Conservation (phyloP, 345 rosid genomes). For the Eucalyptus shirleyi region DNA sequence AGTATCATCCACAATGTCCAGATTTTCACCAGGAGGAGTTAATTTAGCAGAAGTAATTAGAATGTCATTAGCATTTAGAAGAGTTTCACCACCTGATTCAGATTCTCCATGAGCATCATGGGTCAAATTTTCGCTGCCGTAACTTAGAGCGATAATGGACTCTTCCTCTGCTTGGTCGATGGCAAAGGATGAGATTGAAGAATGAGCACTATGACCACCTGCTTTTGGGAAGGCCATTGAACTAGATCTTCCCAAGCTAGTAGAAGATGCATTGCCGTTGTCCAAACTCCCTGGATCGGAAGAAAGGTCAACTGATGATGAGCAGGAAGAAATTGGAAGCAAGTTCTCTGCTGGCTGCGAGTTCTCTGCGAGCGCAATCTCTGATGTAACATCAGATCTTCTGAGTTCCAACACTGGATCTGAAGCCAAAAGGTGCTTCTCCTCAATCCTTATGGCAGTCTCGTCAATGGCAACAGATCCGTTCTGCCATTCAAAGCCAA, state of each 20-base stretch:
- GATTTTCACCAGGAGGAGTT: neutral
- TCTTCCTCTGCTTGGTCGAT: slow-evolving; percentile 11
- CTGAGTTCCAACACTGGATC: slow-evolving; percentile 1
- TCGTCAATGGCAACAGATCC: slow-evolving; percentile 11
- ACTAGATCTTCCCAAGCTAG: slow-evolving; percentile 9
- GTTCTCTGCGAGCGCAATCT: slow-evolving; percentile 1
- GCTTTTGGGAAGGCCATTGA: neutral
- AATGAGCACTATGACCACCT: slow-evolving; percentile 1
- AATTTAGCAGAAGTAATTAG: neutral
- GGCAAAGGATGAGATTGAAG: slow-evolving; percentile 5
- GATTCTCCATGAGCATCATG: slow-evolving; percentile 4
- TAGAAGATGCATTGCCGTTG: slow-evolving; percentile 14
- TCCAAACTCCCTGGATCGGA: slow-evolving; percentile 27
- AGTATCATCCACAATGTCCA: neutral
- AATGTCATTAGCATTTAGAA: neutral
- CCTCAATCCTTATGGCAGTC: neutral
- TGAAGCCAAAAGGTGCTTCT: slow-evolving; percentile 5
- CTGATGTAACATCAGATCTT: slow-evolving; percentile 2
- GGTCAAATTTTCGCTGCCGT: neutral
- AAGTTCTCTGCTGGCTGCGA: slow-evolving; percentile 5
- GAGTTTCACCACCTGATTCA: neutral
- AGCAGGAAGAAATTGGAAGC: slow-evolving; percentile 17
- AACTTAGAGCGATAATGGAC: neutral
- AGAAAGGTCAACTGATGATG: slow-evolving; percentile 37
- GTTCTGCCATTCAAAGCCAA: slow-evolving; percentile 34